Conservation (phyloP, 257 asterid genomes). For the Phtheirospermum japonicum region DNA sequence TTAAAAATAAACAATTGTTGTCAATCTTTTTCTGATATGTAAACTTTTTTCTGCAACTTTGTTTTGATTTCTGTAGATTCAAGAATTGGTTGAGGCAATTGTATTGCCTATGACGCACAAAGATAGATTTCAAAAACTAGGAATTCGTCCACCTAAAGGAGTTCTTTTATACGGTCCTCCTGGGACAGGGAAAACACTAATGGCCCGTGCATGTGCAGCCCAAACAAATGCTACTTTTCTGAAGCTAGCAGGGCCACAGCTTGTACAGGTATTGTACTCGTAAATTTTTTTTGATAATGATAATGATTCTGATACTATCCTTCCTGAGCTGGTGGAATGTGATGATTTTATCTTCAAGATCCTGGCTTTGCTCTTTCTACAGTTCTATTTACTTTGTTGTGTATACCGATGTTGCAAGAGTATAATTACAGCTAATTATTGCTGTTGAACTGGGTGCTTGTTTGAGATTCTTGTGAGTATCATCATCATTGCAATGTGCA, state of each 20-base stretch:
- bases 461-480: slow-evolving; percentile 6
- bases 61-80: slow-evolving; percentile 45
- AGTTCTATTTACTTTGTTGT: background rate
- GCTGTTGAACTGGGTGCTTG: background rate
- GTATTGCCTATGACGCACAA: slow-evolving; percentile 84
- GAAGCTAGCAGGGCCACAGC: slow-evolving; percentile 93
- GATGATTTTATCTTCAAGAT: background rate
- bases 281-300: background rate
- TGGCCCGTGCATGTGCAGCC: slow-evolving; percentile 98
- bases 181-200: slow-evolving; percentile 79
- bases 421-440: background rate
- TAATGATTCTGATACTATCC: slow-evolving; percentile 6
- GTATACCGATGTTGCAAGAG: background rate
- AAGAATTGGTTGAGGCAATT: slow-evolving; percentile 81
- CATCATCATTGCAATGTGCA: background rate
- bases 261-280: slow-evolving; percentile 63
- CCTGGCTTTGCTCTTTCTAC: background rate
- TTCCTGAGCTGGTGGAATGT: slow-evolving; percentile 21
- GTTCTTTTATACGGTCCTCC: slow-evolving; percentile 85
- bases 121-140: slow-evolving; percentile 73
- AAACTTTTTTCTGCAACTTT: background rate
- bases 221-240: slow-evolving; percentile 94
- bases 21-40: background rate
- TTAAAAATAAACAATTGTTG: background rate
- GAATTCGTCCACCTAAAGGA: slow-evolving; percentile 80